These are phyloP conservation scores for Glycine latifolia DNA, from an alignment of 306 rosid genomes.

Conservation along the genomic window DNA sequence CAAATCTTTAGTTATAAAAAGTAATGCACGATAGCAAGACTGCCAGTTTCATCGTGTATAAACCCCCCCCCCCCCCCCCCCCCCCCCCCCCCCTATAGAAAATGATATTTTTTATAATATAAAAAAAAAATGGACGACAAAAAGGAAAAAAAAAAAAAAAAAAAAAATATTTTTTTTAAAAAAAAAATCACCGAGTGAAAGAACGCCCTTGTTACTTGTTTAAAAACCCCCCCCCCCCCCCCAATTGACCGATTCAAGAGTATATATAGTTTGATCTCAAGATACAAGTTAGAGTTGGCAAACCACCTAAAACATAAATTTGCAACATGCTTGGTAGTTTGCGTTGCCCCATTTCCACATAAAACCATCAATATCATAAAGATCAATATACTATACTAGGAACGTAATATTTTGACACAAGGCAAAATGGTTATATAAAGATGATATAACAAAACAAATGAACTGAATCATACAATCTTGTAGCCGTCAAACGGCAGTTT, in stretches of 20 bases:
- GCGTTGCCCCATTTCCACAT: not conserved
- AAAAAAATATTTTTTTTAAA: no score
- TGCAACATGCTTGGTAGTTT: not conserved
- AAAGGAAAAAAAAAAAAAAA: no score
- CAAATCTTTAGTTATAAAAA: not conserved
- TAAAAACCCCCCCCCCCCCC: no score
- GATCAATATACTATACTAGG: not conserved
- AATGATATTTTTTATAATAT: no score
- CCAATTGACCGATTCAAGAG: not conserved
- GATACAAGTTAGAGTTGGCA: not conserved
- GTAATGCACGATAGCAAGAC: no score
- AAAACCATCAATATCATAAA: not conserved
- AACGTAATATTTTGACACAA: not conserved
- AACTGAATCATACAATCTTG: not conserved
- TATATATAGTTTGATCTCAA: not conserved
- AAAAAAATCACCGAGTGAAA: no score
- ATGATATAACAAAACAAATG: not conserved
- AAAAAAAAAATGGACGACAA: no score
- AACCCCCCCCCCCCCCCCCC: no score
- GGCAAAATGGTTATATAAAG: not conserved
- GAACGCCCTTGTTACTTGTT: no score
- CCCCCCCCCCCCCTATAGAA: no score
- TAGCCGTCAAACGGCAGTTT: conserved; percentile 14
- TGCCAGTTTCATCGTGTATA: no score
- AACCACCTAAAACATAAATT: not conserved